Conservation (phyloP, 2,329 filamentous ascomycete genomes). For the Coniochaeta pulveracea region DNA sequence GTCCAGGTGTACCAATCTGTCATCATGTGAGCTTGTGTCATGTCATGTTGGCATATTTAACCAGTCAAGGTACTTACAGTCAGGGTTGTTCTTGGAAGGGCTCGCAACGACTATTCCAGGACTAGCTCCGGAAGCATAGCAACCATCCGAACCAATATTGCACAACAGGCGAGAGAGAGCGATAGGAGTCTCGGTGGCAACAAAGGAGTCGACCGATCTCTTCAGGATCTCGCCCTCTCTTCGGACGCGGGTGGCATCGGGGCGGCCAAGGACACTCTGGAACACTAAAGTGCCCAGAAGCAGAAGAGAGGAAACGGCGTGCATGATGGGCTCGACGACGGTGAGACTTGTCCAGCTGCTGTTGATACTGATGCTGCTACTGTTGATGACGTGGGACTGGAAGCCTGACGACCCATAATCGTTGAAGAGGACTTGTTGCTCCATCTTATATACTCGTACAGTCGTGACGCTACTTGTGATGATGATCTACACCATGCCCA, state of each 20-base stretch:
- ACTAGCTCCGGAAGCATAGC: constrained; percentile 31
- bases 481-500: too few relatives aligned
- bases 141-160: constrained; percentile 47
- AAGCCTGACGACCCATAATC: constrained; percentile 1
- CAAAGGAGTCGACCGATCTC: constrained; percentile 39
- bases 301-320: constrained; percentile 35
- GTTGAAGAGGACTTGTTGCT: not conserved
- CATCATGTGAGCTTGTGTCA: not conserved
- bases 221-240: constrained; percentile 27
- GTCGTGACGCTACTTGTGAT: too few relatives aligned
- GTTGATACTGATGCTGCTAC: constrained; percentile 5
- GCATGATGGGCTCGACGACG: constrained; percentile 15
- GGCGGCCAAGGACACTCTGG: constrained; percentile 37
- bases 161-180: constrained; percentile 40
- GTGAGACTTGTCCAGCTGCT: not conserved
- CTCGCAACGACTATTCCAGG: constrained; percentile 45
- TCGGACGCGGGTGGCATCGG: constrained; percentile 19
- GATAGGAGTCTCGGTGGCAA: constrained; percentile 38
- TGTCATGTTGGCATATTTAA: not conserved
- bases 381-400: too few relatives aligned
- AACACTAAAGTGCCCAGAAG: constrained; percentile 39
- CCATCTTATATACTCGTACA: not conserved
- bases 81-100: constrained; percentile 39
- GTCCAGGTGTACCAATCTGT: constrained; percentile 73
- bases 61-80: constrained; percentile 34